Base-by-base conservation (phyloP, 2,329 filamentous ascomycete genomes). In the Fusarium globosum region DNA sequence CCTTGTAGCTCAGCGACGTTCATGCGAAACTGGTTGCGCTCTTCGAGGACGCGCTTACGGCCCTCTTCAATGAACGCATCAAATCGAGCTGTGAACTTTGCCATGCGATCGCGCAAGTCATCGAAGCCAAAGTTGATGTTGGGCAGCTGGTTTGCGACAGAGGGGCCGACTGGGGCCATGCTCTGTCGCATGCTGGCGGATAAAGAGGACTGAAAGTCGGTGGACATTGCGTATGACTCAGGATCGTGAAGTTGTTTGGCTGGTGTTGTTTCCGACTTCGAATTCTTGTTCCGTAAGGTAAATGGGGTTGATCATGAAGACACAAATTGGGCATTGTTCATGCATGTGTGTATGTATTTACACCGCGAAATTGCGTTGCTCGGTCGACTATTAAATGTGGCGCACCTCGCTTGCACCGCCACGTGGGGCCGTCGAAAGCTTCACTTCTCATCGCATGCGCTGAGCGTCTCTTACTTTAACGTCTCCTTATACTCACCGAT, bases 61-160 rank as follows among this genome's bases (percentile, higher is more conserved):
- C 95, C 95, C 73, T 94, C 91, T 79, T 97, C 96, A 72, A 99
- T 98, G 77, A 98, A 98, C 0, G 92, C 91, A 80, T 99, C 96
- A 78, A 99, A 99, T 77, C 91, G 93, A 14, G 90, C 88, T 0
- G 93, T 98, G 81, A 99, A 99, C 72, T 93, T 94, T 61, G 92
- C 89, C 96, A 99, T 98, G 83, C 95, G 93, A 79, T 96, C 94
- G 83, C 96, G 95, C 80, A 99, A 85, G 76, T 98, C 94, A 78
- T 98, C 95, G 82, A 98, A 98, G 66, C 95, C 95, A 82, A 99
- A 98, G 83, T 97, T 95, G 82, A 97, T 93, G 81, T 89, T 94
- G 41, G 96, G 96, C 14, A 99, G 90, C 56, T 90, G 90, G 81
- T 95, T 93, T 46, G 91, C 92, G 85, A 94, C 90, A 12, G 91